Percentiles rank a stretch among this genome's conserved stretches.
Evolutionary conservation across 805 yeast species (phyloP).

Genomic region (Wickerhamiella brachini): DNA sequence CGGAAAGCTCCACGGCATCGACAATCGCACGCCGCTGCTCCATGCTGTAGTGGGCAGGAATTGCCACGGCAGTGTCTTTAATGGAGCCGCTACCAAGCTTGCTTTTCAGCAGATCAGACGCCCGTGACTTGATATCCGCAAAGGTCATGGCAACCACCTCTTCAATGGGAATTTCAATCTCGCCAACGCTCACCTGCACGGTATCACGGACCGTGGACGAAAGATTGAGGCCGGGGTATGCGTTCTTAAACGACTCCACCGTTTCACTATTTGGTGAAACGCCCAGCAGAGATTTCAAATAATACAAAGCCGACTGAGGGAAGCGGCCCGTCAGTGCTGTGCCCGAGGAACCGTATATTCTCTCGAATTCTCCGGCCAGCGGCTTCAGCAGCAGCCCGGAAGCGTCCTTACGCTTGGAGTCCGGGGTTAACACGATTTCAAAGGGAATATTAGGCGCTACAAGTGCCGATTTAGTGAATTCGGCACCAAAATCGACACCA

Average conservation of each 20-base stretch:
- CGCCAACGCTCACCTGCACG: constrained; percentile 40
- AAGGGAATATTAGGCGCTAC: constrained; percentile 85
- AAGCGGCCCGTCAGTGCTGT: constrained; percentile 54
- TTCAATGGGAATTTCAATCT: constrained; percentile 45
- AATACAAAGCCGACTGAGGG: constrained; percentile 55
- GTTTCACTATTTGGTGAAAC: constrained; percentile 30
- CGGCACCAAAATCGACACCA: constrained; percentile 84
- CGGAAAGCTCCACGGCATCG: constrained; percentile 63
- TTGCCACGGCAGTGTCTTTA: constrained; percentile 57
- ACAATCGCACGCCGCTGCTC: constrained; percentile 55
- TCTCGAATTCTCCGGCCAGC: constrained; percentile 26
- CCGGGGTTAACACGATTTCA: constrained; percentile 79
- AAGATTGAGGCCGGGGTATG: constrained; percentile 47
- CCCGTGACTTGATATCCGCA: constrained; percentile 50
- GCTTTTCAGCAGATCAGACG: constrained; percentile 43
- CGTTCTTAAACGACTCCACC: constrained; percentile 33
- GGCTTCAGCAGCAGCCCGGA: constrained; percentile 54
- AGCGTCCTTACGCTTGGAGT: constrained; percentile 80
- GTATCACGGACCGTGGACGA: constrained; percentile 36
- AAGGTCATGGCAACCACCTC: constrained; percentile 78
- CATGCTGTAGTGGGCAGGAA: constrained; percentile 57
- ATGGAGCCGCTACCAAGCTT: constrained; percentile 35
- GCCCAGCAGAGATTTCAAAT: constrained; percentile 63
- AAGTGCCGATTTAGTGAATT: constrained; percentile 71
- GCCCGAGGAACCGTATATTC: constrained; percentile 70